Evolutionary conservation across 176 grass and related monocot species (phyloP).

Genomic region (Ampelocalamus luodianensis): DNA sequence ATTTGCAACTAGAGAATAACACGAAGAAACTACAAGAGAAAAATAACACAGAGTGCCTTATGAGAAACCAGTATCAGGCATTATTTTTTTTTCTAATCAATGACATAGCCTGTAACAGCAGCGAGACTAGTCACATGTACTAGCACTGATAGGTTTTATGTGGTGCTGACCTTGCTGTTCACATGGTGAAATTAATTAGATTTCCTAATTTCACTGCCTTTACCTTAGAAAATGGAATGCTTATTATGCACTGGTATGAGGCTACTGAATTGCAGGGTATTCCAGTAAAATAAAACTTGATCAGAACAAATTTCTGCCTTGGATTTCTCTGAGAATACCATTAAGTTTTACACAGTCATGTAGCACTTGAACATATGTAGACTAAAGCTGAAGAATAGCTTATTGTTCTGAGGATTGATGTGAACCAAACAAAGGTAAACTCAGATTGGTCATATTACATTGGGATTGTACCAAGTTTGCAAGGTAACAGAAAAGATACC

Average conservation of each 20-base stretch:
- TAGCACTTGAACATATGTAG: constrained; percentile 1
- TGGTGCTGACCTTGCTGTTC: neutral
- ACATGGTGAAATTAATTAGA: constrained; percentile 18
- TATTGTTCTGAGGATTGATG: neutral
- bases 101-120: neutral
- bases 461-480: neutral
- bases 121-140: constrained; percentile 8
- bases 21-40: neutral
- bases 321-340: neutral
- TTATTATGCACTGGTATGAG: neutral
- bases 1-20: neutral
- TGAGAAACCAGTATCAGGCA: neutral
- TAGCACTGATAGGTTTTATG: neutral
- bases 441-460: neutral
- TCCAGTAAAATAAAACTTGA: constrained; percentile 26
- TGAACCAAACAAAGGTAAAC: constrained; percentile 3
- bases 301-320: neutral
- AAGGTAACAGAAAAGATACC: neutral
- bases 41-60: neutral
- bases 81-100: neutral
- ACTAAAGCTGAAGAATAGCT: neutral
- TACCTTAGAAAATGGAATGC: neutral
- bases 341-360: constrained; percentile 19
- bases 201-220: neutral
- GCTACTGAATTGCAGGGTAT: neutral